Evolutionary conservation across 495 filamentous ascomycete species (phyloP), one percentile per base, ranked within the genome.

Genomic region (Penicillium cataractarum): DNA sequence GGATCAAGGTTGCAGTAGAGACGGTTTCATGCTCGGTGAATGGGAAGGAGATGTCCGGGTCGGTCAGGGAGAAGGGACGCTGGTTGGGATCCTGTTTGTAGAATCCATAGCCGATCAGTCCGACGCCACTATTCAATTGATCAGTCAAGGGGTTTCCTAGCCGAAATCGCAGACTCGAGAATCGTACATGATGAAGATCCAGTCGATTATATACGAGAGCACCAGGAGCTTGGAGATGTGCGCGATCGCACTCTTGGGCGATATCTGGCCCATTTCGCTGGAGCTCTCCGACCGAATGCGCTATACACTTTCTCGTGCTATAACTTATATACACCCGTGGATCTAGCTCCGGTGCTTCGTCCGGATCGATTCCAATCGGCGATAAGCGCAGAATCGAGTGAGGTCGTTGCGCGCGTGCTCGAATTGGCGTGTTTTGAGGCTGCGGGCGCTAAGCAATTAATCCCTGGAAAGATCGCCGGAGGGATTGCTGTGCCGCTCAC

Each of bases 31-130:
- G 61, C 3, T 73, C 64, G 22, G 71, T 74, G 63, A 80, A 80
- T 0, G 88, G 89, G 63, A 78, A 88, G 40, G 86, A 83, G 62
- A 90, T 88, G 29, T 63, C 72, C 0, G 81, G 73, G 68, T 90
- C 84, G 37, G 77, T 70, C 3, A 88, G 75, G 31, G 81, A 75
- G 71, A 83, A 83, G 15, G 80, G 73, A 32, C 71, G 72, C 24
- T 74, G 75, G 51, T 78, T 83, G n/a, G 81, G 80, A 3, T 63
- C 64, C 8, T 74, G 52, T 37, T 62, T 64, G 49, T 73, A 78
- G 63, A 84, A 80, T 1, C 68, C 78, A 50, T 70, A 80, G 57
- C 81, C 83, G 39, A 82, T 80, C 21, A 78, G 65, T 6, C 78
- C 80, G 51, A 80, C 74, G 24, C 66, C 77, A 31, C 83, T 85